Evolutionary conservation across 352 stramenopile species (phyloP), one percentile per base, ranked within the genome.

Genomic region (Halophytophthora batemanensis): DNA sequence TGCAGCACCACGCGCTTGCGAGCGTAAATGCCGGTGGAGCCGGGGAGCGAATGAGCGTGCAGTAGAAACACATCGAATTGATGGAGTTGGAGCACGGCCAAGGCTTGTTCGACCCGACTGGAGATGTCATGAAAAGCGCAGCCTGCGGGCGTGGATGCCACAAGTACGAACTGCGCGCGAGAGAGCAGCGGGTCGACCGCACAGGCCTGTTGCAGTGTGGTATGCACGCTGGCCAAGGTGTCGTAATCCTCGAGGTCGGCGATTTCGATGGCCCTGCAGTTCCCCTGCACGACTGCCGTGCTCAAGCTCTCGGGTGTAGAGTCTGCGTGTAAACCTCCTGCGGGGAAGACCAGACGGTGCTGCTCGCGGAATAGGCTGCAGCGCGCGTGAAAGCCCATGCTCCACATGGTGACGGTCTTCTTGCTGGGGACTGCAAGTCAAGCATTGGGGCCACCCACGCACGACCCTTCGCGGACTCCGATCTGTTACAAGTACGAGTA

Each of bases 261-360:
- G n/a, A 87, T 25, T 4, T 53, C 29, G 17, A 89, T 22, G 2
- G 57, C 74, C 29, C 51, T 71, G 45, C 71, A 85, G 15, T 71
- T 66, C 4, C 62, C 74, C 1, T 55, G 21, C 34, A 61, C 42
- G 31, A 77, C 57, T 10, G 56, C 12, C 38, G 68, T 55, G 5
- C 56, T 47, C 21, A 69, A 15, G 14, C 86, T 58, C 43, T 57
- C 53, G 0, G 50, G 62, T 19, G 18, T 40, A 21, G 42, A 49
- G 21, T 17, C 22, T 21, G 33, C 69, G 58, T 4, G 41, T 17
- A 6, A 44, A 12, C 42, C 70, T 64, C 4, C 36, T 31, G 84
- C 59, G n/a, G 58, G 59, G 50, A 89, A 86, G 39, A 84, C 43
- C 41, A 86, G 17, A 5, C 78, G 71, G 47, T 86, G 69, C 39